Evolutionary conservation across 2,329 filamentous ascomycete genomes (phyloP).

Genomic region (Trichoderma sp.): DNA sequence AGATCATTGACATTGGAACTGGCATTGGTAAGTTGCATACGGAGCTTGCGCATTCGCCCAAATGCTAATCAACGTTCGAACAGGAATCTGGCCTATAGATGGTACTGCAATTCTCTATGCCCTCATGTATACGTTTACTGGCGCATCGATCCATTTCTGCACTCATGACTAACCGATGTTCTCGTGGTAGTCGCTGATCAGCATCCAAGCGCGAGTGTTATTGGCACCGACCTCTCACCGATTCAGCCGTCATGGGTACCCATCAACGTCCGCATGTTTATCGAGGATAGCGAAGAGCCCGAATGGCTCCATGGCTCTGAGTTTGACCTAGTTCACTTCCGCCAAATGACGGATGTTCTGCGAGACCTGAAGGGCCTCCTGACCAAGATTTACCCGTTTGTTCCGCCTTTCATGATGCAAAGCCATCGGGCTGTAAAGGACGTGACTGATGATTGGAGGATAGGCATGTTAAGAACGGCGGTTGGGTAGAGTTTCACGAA

Average conservation of each 20-base stretch:
- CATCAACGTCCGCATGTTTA: constrained; percentile 59
- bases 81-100: constrained; percentile 54
- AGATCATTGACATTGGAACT: constrained; percentile 49
- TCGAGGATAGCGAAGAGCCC: constrained; percentile 59
- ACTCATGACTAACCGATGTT: background rate
- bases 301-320: constrained; percentile 53
- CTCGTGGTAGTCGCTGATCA: constrained; percentile 38
- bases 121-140: background rate
- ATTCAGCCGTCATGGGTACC: constrained; percentile 52
- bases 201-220: constrained; percentile 40
- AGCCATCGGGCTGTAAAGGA: too few species aligned
- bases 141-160: constrained; percentile 16
- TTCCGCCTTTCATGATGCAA: background rate
- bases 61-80: background rate
- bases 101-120: constrained; percentile 28
- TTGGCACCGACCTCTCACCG: constrained; percentile 45
- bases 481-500: constrained; percentile 53
- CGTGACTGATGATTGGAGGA: constrained; percentile 15
- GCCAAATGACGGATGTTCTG: constrained; percentile 49
- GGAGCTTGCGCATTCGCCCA: background rate
- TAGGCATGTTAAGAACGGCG: constrained; percentile 46
- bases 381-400: constrained; percentile 36
- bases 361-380: constrained; percentile 51
- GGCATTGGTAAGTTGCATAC: constrained; percentile 42
- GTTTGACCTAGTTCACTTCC: constrained; percentile 57